phyloP scores from a whole-genome alignment of 345 rosid genomes.

The Ceriops zippeliana region DNA sequence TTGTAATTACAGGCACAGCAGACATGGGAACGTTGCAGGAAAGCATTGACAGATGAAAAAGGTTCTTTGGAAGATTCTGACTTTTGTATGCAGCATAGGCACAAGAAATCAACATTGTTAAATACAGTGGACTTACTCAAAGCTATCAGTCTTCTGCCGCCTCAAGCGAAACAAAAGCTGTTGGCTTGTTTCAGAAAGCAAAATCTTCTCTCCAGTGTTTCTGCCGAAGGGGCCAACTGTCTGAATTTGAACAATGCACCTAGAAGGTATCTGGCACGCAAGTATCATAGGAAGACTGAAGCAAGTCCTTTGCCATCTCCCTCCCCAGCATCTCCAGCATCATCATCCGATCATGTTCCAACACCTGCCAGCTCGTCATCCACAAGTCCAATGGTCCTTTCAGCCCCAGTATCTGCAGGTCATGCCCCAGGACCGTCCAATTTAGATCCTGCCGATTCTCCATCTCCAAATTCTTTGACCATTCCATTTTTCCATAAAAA shows the following conservation, averaged over 20 bases:
- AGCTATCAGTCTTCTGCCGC: slow-evolving; percentile 23
- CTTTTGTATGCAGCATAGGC: slow-evolving; percentile 13
- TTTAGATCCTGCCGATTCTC: too few relatives aligned
- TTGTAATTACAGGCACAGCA: slow-evolving; percentile 47
- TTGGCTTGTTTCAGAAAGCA: slow-evolving; percentile 32
- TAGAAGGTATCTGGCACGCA: not conserved
- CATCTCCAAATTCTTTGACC: not conserved
- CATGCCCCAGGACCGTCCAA: too few relatives aligned
- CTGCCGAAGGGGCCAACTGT: not conserved
- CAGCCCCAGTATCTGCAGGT: too few relatives aligned
- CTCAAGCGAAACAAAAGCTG: slow-evolving; percentile 23
- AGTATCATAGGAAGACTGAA: too few relatives aligned
- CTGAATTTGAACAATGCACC: not conserved
- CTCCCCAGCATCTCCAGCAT: too few relatives aligned
- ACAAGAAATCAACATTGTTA: slow-evolving; percentile 17
- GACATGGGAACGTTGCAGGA: slow-evolving; percentile 39
- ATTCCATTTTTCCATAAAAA: not conserved
- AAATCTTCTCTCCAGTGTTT: slow-evolving; percentile 3
- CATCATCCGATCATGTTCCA: too few relatives aligned
- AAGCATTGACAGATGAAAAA: slow-evolving; percentile 29
- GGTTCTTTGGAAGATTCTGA: slow-evolving; percentile 28
- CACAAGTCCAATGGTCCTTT: too few relatives aligned
- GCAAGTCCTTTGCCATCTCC: too few relatives aligned
- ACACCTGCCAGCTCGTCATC: too few relatives aligned
- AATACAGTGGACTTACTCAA: slow-evolving; percentile 12